Evolutionary conservation across 2,329 filamentous ascomycete species (phyloP), one percentile per base, ranked within the genome.

Genomic region (Chaetomiaceae sp.): DNA sequence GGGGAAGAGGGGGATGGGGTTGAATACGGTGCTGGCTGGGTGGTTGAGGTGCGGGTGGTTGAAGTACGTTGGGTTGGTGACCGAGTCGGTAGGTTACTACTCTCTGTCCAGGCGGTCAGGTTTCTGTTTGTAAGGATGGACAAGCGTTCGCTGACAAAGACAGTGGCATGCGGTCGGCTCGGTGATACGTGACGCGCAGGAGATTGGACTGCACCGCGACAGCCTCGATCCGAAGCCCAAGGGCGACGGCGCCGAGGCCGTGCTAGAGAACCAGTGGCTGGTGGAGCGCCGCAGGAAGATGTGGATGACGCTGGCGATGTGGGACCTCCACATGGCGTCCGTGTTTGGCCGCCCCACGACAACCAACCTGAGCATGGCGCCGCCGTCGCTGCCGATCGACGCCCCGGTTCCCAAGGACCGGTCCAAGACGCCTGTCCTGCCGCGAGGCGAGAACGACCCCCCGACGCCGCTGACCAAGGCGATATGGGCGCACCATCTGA

Each of bases 101-200:
- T 7, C 9, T 17, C 22, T 14, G 2, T 45, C 56, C 56, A 15
- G 12, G 36, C n/a, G 27, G 25, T 19, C 12, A 23, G 15, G 31
- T 34, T 34, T n/a, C n/a, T 12, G 33, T 15, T 23, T n/a, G 15
- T 11, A 14, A 15, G 19, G 39, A 27, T n/a, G n/a, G n/a, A n/a
- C n/a, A n/a, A 12, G 8, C 14, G 27, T 31, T 6, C 27, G 31
- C 56, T 64, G 50, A 64, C 56, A 33, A 23, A 7, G 15, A 22
- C 47, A 80, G 76, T 82, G 78, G 78, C 79, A 82, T 62, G 72
- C 74, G 1, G 71, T 85, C 27, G 78, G 79, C 1, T 72, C 75
- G 20, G 76, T 79, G 0, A 83, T 85, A 51, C 72, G 80, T 37
- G 81, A 85, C 63, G 82, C 80, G 0, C 82, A 85, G 63, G 82